These are phyloP conservation scores for Saturnispora dispora DNA, from an alignment of 805 yeast species.

Conservation along the genomic window DNA sequence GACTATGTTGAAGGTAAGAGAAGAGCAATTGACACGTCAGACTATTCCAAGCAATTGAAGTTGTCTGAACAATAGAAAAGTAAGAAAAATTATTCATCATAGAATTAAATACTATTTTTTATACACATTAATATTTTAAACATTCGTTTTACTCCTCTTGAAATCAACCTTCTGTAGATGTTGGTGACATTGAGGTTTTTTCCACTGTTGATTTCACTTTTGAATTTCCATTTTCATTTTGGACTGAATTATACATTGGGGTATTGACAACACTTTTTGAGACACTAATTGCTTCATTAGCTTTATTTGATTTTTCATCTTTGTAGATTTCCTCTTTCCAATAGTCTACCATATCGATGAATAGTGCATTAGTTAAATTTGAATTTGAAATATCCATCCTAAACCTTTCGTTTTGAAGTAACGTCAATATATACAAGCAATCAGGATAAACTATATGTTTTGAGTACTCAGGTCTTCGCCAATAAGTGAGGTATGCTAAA, in stretches of 20 bases:
- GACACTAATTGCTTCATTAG: neutral
- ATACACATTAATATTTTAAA: neutral
- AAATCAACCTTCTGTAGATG: conserved; percentile 6
- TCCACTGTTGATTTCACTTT: neutral
- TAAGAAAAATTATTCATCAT: neutral
- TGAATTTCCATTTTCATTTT: neutral
- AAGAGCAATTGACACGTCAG: conserved; percentile 76
- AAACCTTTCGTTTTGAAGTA: conserved; percentile 46
- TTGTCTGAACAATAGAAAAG: conserved; percentile 14
- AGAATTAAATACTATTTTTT: neutral
- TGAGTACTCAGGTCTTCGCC: conserved; percentile 68
- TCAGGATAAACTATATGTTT: conserved; percentile 76
- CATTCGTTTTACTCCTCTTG: neutral
- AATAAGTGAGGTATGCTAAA: conserved; percentile 73
- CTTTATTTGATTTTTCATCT: conserved; percentile 6
- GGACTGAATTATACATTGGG: neutral
- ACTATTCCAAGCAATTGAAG: conserved; percentile 43
- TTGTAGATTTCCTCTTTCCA: conserved; percentile 42
- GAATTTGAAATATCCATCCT: conserved; percentile 47
- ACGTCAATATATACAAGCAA: conserved; percentile 69
- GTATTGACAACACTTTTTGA: neutral
- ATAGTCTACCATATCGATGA: conserved; percentile 69
- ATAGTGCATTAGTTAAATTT: conserved; percentile 47
- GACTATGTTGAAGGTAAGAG: conserved; percentile 84
- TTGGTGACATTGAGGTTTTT: conserved; percentile 5